Evolutionary conservation across 805 yeast genomes (phyloP).

Genomic region (Teunomyces lycoperdinae): DNA sequence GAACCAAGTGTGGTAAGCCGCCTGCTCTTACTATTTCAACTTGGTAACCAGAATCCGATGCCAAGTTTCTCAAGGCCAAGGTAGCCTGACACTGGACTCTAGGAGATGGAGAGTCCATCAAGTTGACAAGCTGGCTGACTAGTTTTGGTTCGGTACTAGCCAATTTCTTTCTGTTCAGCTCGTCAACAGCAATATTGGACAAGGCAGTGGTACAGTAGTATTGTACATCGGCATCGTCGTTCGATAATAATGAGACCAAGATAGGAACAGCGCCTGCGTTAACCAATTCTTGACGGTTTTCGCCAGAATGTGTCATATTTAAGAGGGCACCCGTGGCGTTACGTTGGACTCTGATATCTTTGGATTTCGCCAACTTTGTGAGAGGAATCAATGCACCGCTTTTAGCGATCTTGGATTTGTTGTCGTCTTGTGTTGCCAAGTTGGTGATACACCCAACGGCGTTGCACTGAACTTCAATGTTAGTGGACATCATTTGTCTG

Average conservation of each 20-base stretch:
- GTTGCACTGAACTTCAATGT: slow-evolving; percentile 97
- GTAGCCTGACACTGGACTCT: slow-evolving; percentile 99
- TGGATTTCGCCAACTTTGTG: slow-evolving; percentile 90
- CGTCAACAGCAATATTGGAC: slow-evolving; percentile 96
- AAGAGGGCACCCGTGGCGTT: slow-evolving; percentile 97
- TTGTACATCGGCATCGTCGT: slow-evolving; percentile 94
- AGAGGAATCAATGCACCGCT: slow-evolving; percentile 94
- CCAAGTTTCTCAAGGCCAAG: slow-evolving; percentile 89
- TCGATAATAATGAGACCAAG: slow-evolving; percentile 77
- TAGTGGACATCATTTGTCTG: slow-evolving; percentile 95
- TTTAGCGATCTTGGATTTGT: slow-evolving; percentile 92
- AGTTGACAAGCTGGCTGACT: slow-evolving; percentile 78
- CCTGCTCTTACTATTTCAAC: slow-evolving; percentile 93
- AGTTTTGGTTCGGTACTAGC: slow-evolving; percentile 91
- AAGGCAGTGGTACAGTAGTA: slow-evolving; percentile 97
- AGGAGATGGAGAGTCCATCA: slow-evolving; percentile 92
- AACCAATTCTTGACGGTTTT: slow-evolving; percentile 92
- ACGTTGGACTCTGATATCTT: slow-evolving; percentile 94
- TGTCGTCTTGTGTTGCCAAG: slow-evolving; percentile 96
- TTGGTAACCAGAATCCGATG: slow-evolving; percentile 94
- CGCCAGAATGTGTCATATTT: slow-evolving; percentile 97
- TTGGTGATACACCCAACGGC: slow-evolving; percentile 99
- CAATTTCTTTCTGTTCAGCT: slow-evolving; percentile 79
- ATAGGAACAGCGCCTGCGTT: slow-evolving; percentile 99
- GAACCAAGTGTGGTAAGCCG: slow-evolving; percentile 91